These are phyloP conservation scores for Paraphaeosphaeria minitans DNA, from an alignment of 2,329 filamentous ascomycete genomes.

Conservation along the genomic window DNA sequence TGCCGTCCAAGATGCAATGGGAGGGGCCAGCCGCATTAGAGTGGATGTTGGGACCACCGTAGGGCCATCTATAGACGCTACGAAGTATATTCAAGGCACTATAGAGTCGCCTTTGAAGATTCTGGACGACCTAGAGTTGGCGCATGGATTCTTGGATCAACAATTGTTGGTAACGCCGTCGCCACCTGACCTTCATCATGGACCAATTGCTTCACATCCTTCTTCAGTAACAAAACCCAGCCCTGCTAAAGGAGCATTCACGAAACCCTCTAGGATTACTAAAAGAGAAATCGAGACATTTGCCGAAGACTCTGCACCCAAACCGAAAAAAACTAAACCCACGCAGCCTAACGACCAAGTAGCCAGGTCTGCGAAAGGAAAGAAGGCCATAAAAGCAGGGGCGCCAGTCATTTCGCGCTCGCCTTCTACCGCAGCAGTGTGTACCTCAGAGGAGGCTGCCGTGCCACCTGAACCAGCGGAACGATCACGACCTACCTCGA, in stretches of 20 bases:
- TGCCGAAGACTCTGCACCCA: neutral
- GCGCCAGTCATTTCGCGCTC: constrained; percentile 4
- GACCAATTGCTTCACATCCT: constrained; percentile 12
- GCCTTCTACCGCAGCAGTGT: neutral
- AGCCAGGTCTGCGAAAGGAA: constrained; percentile 12
- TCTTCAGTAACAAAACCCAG: neutral
- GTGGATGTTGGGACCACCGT: neutral
- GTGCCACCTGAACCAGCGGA: constrained; percentile 11
- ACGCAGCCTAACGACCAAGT: neutral
- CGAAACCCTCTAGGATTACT: neutral
- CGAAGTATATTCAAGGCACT: neutral
- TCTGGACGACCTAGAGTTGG: constrained; percentile 33
- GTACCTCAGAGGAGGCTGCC: constrained; percentile 10
- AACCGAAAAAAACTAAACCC: constrained; percentile 3
- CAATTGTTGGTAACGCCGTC: constrained; percentile 26
- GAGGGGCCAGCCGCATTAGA: neutral
- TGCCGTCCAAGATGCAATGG: neutral
- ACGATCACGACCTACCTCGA: constrained; percentile 13
- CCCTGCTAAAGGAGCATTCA: constrained; percentile 8
- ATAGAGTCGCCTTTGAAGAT: constrained; percentile 15
- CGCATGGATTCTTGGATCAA: constrained; percentile 39
- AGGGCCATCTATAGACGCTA: constrained; percentile 8
- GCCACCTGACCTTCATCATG: constrained; percentile 10
- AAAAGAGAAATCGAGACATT: neutral
- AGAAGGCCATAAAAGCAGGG: constrained; percentile 2